Percentiles rank a stretch among this genome's conserved stretches.
These are phyloP conservation scores for Echeveria elegans DNA, from an alignment of 164 flowering plant genomes.

Conservation along the genomic window DNA sequence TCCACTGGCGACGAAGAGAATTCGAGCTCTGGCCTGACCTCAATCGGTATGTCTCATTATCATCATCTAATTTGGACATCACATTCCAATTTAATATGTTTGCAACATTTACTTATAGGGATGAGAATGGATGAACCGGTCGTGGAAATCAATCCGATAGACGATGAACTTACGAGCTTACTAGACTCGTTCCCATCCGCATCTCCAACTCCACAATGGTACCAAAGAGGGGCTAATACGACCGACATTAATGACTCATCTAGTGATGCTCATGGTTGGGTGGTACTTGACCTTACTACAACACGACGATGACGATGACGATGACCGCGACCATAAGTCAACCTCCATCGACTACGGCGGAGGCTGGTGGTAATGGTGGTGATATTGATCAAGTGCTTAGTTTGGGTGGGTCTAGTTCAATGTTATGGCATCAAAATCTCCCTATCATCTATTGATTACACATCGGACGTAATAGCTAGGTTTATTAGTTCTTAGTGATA, in stretches of 20 bases:
- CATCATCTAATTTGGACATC: background rate
- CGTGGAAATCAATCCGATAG: background rate
- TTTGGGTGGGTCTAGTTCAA: background rate
- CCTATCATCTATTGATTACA: background rate
- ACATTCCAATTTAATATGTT: background rate
- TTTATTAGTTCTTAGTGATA: background rate
- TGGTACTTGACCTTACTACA: background rate
- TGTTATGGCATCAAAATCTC: background rate
- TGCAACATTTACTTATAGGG: background rate
- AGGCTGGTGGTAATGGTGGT: background rate
- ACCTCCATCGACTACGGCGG: background rate
- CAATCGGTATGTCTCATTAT: background rate
- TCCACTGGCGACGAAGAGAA: background rate
- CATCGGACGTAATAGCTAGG: background rate
- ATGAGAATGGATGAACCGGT: background rate
- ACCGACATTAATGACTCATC: background rate
- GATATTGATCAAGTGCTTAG: background rate
- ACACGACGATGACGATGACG: background rate
- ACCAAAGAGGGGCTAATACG: background rate
- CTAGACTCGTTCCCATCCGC: background rate
- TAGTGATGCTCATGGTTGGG: background rate
- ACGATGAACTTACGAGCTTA: slow-evolving; percentile 6
- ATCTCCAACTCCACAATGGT: slow-evolving; percentile 4
- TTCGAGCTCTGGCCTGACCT: slow-evolving; percentile 6
- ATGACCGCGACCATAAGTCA: no score